Evolutionary conservation across 2,329 filamentous ascomycete genomes (phyloP).

Genomic region (Aspergillus piperis): DNA sequence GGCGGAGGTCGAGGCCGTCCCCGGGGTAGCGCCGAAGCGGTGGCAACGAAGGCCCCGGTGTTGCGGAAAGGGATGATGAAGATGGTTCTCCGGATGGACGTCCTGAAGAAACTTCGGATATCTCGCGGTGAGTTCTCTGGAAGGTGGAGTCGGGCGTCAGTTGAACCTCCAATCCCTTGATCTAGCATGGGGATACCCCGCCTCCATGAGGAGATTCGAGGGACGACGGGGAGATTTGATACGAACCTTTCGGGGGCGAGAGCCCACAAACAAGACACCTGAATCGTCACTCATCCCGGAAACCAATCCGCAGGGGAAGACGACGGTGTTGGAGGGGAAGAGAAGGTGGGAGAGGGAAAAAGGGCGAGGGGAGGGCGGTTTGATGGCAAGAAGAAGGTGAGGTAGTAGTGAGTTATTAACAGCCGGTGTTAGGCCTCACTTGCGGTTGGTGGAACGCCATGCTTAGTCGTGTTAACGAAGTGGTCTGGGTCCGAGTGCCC

Average conservation of each 20-base stretch:
- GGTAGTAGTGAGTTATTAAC: conserved; percentile 12
- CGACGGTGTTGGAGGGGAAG: neutral
- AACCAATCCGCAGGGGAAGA: neutral
- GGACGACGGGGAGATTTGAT: conserved; percentile 4
- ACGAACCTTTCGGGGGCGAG: conserved; percentile 43
- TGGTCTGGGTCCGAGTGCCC: conserved; percentile 17
- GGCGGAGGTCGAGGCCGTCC: conserved; percentile 58
- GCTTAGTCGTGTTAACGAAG: conserved; percentile 13
- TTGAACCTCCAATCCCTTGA: conserved; percentile 7
- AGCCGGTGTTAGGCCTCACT: conserved; percentile 12
- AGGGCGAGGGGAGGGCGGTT: conserved; percentile 10
- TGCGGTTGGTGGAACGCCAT: conserved; percentile 18
- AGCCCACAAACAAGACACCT: conserved; percentile 39
- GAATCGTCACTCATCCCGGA: conserved; percentile 39
- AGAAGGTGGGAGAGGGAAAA: conserved; percentile 8
- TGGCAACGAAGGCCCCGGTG: conserved; percentile 33
- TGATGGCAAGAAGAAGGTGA: conserved; percentile 7
- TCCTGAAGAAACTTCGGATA: conserved; percentile 34
- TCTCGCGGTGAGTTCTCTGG: conserved; percentile 40
- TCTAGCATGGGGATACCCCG: conserved; percentile 24
- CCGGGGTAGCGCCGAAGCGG: conserved; percentile 44
- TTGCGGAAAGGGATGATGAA: conserved; percentile 20
- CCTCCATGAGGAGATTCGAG: conserved; percentile 12
- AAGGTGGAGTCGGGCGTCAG: conserved; percentile 22
- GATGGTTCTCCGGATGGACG: conserved; percentile 31